Conservation (phyloP, 2,329 filamentous ascomycete species). For the Tetracladium maxilliforme region DNA sequence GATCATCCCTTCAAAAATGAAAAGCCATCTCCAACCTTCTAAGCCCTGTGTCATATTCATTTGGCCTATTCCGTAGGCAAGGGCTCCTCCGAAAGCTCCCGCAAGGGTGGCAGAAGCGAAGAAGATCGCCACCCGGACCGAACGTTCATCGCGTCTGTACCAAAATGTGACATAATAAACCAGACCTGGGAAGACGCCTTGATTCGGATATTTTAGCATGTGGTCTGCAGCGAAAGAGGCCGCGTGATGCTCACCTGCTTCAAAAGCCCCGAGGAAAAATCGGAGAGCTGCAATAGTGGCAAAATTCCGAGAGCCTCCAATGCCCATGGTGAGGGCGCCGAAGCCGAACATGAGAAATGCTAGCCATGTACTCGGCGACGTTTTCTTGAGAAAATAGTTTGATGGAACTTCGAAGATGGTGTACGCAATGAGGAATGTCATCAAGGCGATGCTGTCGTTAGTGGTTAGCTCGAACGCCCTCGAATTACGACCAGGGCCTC, state of each 20-base stretch:
- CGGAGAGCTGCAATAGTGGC: constrained; percentile 26
- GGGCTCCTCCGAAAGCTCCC: constrained; percentile 33
- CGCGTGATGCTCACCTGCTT: constrained; percentile 24
- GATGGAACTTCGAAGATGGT: constrained; percentile 31
- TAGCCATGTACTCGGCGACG: constrained; percentile 30
- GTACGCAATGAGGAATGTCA: constrained; percentile 31
- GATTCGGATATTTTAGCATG: too few species aligned
- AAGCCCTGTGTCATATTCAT: too few species aligned
- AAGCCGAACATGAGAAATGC: constrained; percentile 32
- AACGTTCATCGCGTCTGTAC: constrained; percentile 34
- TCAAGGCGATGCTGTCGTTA: constrained; percentile 21
- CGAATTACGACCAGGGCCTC: too few species aligned
- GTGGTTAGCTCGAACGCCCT: background rate
- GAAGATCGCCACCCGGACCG: constrained; percentile 37
- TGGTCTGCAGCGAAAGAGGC: constrained; percentile 11
- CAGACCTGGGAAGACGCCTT: constrained; percentile 24
- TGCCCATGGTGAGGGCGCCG: constrained; percentile 29
- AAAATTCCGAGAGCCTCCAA: constrained; percentile 25
- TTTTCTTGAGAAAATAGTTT: constrained; percentile 31
- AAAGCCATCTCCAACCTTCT: constrained; percentile 32
- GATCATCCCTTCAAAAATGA: constrained; percentile 25
- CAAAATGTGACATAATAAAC: constrained; percentile 32
- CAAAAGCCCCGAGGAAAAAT: constrained; percentile 32
- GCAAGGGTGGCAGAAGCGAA: constrained; percentile 33
- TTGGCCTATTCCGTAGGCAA: constrained; percentile 32